Evolutionary conservation across 805 yeast genomes (phyloP), one percentile per base, ranked within the genome.

Genomic region (Alloascoidea africana): DNA sequence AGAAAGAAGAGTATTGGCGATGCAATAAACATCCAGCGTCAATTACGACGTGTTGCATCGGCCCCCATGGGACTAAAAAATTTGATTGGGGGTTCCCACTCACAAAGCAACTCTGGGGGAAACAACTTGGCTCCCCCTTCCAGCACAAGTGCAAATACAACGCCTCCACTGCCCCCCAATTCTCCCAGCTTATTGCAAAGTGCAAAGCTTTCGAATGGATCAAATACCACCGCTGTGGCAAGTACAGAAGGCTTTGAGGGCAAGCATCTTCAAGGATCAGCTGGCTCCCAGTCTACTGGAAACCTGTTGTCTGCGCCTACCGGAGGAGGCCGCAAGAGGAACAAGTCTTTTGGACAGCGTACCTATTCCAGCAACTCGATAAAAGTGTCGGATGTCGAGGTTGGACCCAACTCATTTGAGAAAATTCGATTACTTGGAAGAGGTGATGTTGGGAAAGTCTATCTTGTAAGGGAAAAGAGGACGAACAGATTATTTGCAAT

Each of bases 391-490:
- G 79, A 76, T 43, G 85, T 79, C 5, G 85, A 81, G 50, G 99
- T 93, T 15, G 71, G 78, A 4, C 93, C 94, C 2, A 70, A 72
- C 34, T 80, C 91, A 17, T 91, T 91, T 54, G 96, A 87, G 46
- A 89, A 85, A 53, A 72, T 91, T 38, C 74, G 83, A 46, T 60
- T 91, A n/a, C 60, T 91, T 36, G 99, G 99, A 3, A 84, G 84
- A 52, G 99, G 99, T 41, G 98, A 91, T 51, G 97, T 91, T 27
- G 99, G 99, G 2, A 87, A 85, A 54, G 99, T 91, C 16, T 91
- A 83, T 50, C 61, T 91, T 17, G 99, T 91, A 3, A 70, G 80
- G 42, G 96, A 93, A 48, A 84, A 81, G 52, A 60, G 66, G 30
- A 66, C 87, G 2, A 73, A 76, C 45, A 72, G 76, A 45, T 59